Percentiles rank a stretch among this genome's conserved stretches.
Evolutionary conservation across 768 basidiomycete species (phyloP).

Genomic region (Calocera viscosa): DNA sequence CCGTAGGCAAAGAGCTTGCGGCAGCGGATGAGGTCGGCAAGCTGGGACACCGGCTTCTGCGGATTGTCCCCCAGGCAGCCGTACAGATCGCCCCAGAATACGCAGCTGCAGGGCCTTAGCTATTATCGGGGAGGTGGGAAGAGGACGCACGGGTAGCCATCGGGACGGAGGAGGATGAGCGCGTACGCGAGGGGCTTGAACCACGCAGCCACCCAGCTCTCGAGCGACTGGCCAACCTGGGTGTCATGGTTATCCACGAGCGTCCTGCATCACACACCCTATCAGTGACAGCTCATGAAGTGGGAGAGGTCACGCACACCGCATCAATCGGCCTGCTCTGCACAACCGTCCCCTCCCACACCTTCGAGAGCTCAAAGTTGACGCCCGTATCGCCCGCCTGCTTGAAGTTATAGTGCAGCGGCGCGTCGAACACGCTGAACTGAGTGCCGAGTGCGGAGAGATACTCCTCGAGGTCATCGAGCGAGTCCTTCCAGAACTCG

Average conservation of each 20-base stretch:
- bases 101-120: conserved; percentile 50
- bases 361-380: conserved; percentile 60
- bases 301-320: conserved; percentile 29
- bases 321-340: conserved; percentile 61
- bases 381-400: conserved; percentile 56
- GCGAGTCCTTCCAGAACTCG: conserved; percentile 67
- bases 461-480: conserved; percentile 22
- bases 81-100: conserved; percentile 79
- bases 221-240: conserved; percentile 61
- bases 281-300: not conserved
- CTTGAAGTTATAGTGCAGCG: conserved; percentile 73
- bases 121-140: not conserved
- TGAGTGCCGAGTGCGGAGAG: conserved; percentile 28
- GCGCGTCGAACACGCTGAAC: conserved; percentile 85
- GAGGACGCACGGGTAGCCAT: conserved; percentile 57
- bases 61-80: conserved; percentile 58
- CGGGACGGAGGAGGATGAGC: conserved; percentile 54
- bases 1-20: conserved; percentile 63
- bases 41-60: conserved; percentile 37
- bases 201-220: conserved; percentile 64
- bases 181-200: conserved; percentile 80
- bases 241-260: conserved; percentile 90
- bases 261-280: conserved; percentile 33
- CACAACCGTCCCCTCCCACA: conserved; percentile 59
- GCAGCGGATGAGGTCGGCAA: conserved; percentile 44